A percentile compares a stretch with the other conserved stretches of the same genome.
Conservation (phyloP, 1,284 basidiomycete genomes). For the Irpex sp. region DNA sequence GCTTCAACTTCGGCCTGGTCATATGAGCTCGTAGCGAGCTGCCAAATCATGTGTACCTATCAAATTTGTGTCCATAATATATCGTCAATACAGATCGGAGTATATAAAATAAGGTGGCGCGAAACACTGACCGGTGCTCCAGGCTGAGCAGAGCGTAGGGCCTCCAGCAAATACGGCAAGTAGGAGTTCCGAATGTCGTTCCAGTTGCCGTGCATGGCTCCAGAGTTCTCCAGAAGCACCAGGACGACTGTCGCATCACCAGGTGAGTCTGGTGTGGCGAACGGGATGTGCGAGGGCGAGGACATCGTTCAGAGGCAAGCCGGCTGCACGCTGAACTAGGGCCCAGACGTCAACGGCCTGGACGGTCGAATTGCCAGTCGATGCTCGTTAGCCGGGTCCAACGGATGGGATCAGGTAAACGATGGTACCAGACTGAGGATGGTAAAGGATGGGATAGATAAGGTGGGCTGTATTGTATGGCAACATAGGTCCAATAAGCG, state of each 20-base stretch:
- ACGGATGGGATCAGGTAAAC: not conserved
- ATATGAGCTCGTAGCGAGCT: constrained; percentile 25
- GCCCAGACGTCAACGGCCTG: not conserved
- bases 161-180: constrained; percentile 43
- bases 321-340: not conserved
- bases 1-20: not conserved
- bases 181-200: constrained; percentile 48
- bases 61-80: not conserved
- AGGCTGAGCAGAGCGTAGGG: constrained; percentile 29
- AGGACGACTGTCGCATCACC: constrained; percentile 43
- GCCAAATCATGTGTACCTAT: constrained; percentile 37
- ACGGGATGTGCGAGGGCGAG: constrained; percentile 17
- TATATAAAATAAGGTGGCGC: not conserved
- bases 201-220: constrained; percentile 45
- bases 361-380: not conserved
- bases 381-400: not conserved
- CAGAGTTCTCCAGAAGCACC: constrained; percentile 60
- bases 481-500: constrained; percentile 25
- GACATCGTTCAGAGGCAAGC: constrained; percentile 13
- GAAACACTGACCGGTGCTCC: not conserved
- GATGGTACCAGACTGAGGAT: constrained; percentile 14
- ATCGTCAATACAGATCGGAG: not conserved
- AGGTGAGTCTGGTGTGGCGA: constrained; percentile 32
- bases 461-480: constrained; percentile 20
- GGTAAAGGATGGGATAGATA: constrained; percentile 19